Evolutionary conservation across 2,329 filamentous ascomycete species (phyloP).

Genomic region (Penicillium decumbens): DNA sequence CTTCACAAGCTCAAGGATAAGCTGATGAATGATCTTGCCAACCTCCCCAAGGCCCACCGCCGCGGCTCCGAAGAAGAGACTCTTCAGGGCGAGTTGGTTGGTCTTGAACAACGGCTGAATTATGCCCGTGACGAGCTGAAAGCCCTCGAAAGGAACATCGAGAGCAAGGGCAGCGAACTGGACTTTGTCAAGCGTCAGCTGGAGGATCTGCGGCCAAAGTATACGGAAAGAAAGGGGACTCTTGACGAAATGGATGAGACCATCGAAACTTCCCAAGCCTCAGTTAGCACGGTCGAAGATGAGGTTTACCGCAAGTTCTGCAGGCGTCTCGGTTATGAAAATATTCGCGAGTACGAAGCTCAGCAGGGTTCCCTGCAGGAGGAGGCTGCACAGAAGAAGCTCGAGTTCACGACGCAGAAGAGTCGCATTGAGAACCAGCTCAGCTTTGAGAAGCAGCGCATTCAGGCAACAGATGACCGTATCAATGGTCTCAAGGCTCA

Average conservation of each 20-base stretch:
- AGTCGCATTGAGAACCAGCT: slow-evolving; percentile 58
- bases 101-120: slow-evolving; percentile 70
- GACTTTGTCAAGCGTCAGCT: slow-evolving; percentile 69
- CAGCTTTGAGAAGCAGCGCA: slow-evolving; percentile 63
- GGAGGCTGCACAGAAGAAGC: slow-evolving; percentile 79
- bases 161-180: slow-evolving; percentile 77
- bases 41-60: slow-evolving; percentile 73
- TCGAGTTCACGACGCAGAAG: slow-evolving; percentile 77
- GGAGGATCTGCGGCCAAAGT: slow-evolving; percentile 71
- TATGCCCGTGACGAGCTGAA: slow-evolving; percentile 71
- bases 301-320: slow-evolving; percentile 84
- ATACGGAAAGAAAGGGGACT: slow-evolving; percentile 64
- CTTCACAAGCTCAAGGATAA: slow-evolving; percentile 72
- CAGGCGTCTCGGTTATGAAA: slow-evolving; percentile 74
- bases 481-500: slow-evolving; percentile 64
- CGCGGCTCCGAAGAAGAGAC: slow-evolving; percentile 73
- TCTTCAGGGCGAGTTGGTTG: slow-evolving; percentile 71
- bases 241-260: slow-evolving; percentile 59
- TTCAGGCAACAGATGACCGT: slow-evolving; percentile 65
- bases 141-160: slow-evolving; percentile 74
- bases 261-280: slow-evolving; percentile 54
- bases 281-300: slow-evolving; percentile 79
- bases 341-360: slow-evolving; percentile 88
- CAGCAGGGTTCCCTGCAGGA: slow-evolving; percentile 91
- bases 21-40: slow-evolving; percentile 69